Evolutionary conservation across 192 early-diverging fungal species (phyloP), one percentile per base, ranked within the genome.

Genomic region (Thoreauomyces humboldtii): DNA sequence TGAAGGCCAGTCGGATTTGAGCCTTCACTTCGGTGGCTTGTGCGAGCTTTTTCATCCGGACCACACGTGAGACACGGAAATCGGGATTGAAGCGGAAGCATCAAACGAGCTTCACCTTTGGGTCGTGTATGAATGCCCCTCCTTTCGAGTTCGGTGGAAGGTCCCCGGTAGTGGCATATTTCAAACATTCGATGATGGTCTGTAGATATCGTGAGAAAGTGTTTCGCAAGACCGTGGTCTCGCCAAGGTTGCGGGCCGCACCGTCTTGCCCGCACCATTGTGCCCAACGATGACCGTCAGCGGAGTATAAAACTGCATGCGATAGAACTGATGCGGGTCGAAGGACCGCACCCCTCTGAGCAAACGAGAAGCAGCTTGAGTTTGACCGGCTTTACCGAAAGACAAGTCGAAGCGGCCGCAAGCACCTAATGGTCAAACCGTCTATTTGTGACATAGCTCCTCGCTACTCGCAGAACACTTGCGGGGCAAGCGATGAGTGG

Each of bases 261-360:
- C 87, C 7, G 97, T 99, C 73, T 98, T 99, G 22, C 97, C 97
- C 14, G 90, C 89, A 6, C 95, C 95, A 70, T 98, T 98, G 69
- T 91, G 86, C 0, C 97, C 97, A 27, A 95, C 88, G 60, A 99
- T 97, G 28, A 99, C 77, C 3, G 97, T 99, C 41, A 98, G 79
- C 0, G 94, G 94, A 6, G 89, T 87, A 52, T 86, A 89, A 65
- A 99, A 95, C 32, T 89, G 83, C 4, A 99, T 90, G 33, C 86
- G 83, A 25, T 82, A 76, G 17, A 81, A 72, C 47, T 80, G 77
- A 24, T 92, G 79, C 0, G 92, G 87, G 71, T 87, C 85, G 73
- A 96, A 98, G 2, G 93, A 96, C 46, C 96, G 94, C 59, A 98
- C 86, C 15, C 96, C 96, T 17, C 62, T 71, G 53, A 24, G 15